Evolutionary conservation across 2,329 filamentous ascomycete species (phyloP), one percentile per base, ranked within the genome.

Genomic region (Sporothrix luriei): DNA sequence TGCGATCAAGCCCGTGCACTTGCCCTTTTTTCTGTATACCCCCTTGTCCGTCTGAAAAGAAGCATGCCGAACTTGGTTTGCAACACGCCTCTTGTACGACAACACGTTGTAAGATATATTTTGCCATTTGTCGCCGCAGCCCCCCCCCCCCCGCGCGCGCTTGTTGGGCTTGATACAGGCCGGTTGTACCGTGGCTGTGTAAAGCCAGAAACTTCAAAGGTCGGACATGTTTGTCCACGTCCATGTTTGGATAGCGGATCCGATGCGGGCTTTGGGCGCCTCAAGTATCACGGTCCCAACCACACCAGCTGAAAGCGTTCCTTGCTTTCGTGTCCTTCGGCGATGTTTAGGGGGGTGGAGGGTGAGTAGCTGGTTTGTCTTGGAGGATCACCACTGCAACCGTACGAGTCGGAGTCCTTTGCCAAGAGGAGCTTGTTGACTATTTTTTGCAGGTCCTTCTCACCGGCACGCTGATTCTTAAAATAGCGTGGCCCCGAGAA

Each of bases 281-380:
- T n/a, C n/a, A n/a, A n/a, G n/a, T n/a, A n/a, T n/a, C n/a, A n/a
- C n/a, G n/a, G 11, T 55, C 3, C 14, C 24, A 3, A 3, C 29
- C 33, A 9, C 55, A 59, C n/a, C 33, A 61, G 33, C 55, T 59
- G 29, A 59, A 40, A 21, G 55, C n/a, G 11, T 46, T 62, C 57
- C 38, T 19, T 62, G 38, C n/a, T 62, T 62, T 62, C 38, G 13
- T 19, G 38, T 43, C 38, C 38, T 26, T 46, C n/a, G 21, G 40
- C 38, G 29, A 29, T 29, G 29, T 29, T 3, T 3, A 29, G 5
- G 29, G 29, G 29, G 29, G 29, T n/a, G 5, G 29, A 29, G 29
- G 29, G 5, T 29, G 3, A 29, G 29, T 29, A 29, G 29, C 43
- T 46, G 40, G 21, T 21, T 14, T 24, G 40, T 43, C 33, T 61